Evolutionary conservation across 2,329 filamentous ascomycete genomes (phyloP).

Genomic region (Diaporthe sp.): DNA sequence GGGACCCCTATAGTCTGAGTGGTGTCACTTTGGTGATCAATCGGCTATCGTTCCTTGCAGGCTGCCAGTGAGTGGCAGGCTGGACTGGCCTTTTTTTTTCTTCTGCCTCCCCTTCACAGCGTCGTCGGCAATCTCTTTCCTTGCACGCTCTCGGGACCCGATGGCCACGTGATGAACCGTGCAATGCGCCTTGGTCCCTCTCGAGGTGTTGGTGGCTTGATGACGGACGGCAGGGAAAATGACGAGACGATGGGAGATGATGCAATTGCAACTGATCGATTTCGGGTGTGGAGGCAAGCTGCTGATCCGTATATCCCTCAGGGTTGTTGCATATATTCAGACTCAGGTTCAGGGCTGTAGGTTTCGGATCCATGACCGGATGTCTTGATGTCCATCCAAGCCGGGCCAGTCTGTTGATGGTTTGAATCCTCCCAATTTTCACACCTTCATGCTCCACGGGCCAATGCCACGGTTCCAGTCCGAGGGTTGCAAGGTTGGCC

Average conservation of each 20-base stretch:
- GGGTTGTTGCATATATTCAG: slow-evolving; percentile 20
- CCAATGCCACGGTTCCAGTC: not conserved
- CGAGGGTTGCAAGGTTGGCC: slow-evolving; percentile 18
- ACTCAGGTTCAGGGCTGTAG: slow-evolving; percentile 20
- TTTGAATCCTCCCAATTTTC: not conserved
- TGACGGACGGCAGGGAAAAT: not conserved
- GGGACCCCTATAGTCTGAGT: slow-evolving; percentile 11
- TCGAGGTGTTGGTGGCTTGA: not conserved
- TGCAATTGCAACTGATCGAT: not conserved
- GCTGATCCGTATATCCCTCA: slow-evolving; percentile 20
- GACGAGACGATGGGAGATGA: slow-evolving; percentile 4
- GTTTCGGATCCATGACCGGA: slow-evolving; percentile 31
- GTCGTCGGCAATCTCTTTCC: slow-evolving; percentile 24
- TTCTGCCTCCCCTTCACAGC: too few species aligned
- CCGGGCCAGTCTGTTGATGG: not conserved
- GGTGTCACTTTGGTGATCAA: slow-evolving; percentile 24
- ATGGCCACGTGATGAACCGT: slow-evolving; percentile 24
- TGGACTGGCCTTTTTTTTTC: not conserved
- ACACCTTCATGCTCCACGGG: not conserved
- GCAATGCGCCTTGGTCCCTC: not conserved
- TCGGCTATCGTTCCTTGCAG: slow-evolving; percentile 26
- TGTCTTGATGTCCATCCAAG: not conserved
- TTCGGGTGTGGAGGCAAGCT: slow-evolving; percentile 4
- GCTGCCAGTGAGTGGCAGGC: slow-evolving; percentile 17
- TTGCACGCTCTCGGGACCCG: not conserved